Conservation (phyloP, 2,329 filamentous ascomycete genomes). For the Penicillium brevicompactum region DNA sequence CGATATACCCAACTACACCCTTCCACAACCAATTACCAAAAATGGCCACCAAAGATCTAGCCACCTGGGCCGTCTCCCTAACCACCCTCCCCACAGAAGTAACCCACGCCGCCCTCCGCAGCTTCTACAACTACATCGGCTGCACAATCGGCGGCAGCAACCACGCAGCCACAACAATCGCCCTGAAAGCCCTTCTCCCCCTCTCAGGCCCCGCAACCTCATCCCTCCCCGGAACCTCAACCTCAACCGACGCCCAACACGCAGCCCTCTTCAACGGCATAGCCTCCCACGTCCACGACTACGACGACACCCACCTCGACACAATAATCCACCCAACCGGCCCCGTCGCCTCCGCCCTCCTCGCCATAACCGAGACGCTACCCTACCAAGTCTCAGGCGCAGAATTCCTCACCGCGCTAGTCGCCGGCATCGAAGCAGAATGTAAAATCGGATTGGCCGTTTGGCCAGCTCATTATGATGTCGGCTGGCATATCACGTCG, state of each 20-base stretch:
- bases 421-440: constrained; percentile 55
- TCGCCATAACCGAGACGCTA: constrained; percentile 45
- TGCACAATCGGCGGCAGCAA: constrained; percentile 55
- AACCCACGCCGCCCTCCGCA: constrained; percentile 48
- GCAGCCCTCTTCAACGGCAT: constrained; percentile 59
- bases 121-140: constrained; percentile 58
- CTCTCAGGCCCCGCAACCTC: constrained; percentile 44
- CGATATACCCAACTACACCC: not conserved
- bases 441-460: constrained; percentile 57
- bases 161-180: constrained; percentile 49
- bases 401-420: constrained; percentile 55
- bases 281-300: constrained; percentile 58
- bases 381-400: constrained; percentile 42
- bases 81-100: constrained; percentile 45
- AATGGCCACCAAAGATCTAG: constrained; percentile 25
- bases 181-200: constrained; percentile 36
- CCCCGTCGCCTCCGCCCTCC: constrained; percentile 53
- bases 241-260: constrained; percentile 48
- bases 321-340: constrained; percentile 60
- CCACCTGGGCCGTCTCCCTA: constrained; percentile 50
- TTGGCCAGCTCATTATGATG: constrained; percentile 57
- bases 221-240: constrained; percentile 36
- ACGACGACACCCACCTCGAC: constrained; percentile 59
- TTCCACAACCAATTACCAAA: not conserved
- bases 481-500: constrained; percentile 47